Evolutionary conservation across 768 basidiomycete species (phyloP).

Genomic region (Rubroboletus satanas): DNA sequence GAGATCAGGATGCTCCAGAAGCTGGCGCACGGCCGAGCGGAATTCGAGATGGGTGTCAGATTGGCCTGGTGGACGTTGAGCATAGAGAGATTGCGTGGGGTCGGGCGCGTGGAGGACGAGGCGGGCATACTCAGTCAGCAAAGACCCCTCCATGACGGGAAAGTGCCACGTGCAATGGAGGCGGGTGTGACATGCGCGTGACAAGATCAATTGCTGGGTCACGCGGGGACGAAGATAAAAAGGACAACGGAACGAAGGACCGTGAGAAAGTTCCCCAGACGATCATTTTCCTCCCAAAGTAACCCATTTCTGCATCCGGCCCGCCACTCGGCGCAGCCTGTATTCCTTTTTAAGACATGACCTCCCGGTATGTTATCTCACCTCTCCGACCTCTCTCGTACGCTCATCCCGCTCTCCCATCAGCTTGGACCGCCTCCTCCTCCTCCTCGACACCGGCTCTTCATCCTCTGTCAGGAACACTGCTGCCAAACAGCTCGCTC

Average conservation of each 20-base stretch:
- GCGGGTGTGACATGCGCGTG: constrained; percentile 31
- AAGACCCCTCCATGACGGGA: neutral
- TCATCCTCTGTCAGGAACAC: constrained; percentile 85
- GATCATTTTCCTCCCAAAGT: constrained; percentile 43
- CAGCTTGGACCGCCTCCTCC: constrained; percentile 95
- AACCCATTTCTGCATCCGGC: constrained; percentile 35
- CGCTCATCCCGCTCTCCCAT: neutral
- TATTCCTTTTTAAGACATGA: constrained; percentile 61
- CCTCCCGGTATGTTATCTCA: constrained; percentile 54
- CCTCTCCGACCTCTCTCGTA: neutral
- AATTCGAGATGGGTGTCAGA: neutral
- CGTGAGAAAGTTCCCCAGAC: constrained; percentile 53
- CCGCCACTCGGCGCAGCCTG: constrained; percentile 49
- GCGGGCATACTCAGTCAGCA: neutral
- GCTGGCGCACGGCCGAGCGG: neutral
- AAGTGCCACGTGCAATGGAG: neutral
- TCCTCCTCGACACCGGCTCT: constrained; percentile 93
- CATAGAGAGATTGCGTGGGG: neutral
- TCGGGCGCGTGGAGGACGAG: neutral
- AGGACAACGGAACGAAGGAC: constrained; percentile 45
- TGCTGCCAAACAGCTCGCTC: constrained; percentile 95
- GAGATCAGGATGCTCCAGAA: neutral
- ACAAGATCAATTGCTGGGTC: constrained; percentile 38
- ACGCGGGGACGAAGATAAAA: constrained; percentile 56
- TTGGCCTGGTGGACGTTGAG: neutral